Conservation (phyloP, 345 rosid species). For the Citrus unshiu region DNA sequence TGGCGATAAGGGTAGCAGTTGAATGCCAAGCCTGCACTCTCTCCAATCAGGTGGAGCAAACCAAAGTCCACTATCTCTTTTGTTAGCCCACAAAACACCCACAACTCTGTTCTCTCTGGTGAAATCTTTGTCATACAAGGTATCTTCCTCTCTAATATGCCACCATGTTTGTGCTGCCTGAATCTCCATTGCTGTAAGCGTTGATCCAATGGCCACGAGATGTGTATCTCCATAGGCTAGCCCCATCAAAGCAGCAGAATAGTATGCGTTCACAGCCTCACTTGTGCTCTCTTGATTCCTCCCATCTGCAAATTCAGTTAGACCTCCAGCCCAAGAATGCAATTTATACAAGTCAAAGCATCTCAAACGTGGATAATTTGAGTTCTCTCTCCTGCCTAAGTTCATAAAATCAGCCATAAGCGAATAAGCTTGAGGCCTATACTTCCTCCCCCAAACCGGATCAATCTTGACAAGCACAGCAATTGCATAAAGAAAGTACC, state of each 20-base stretch:
- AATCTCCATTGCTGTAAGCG: conserved; percentile 71
- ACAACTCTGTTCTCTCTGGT: conserved; percentile 71
- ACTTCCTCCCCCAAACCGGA: conserved; percentile 82
- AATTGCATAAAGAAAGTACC: conserved; percentile 84
- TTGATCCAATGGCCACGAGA: conserved; percentile 63
- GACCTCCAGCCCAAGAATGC: conserved; percentile 97
- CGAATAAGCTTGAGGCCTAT: conserved; percentile 70
- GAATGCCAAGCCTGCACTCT: conserved; percentile 90
- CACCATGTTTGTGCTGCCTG: conserved; percentile 92
- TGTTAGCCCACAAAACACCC: conserved; percentile 86
- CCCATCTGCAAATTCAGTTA: conserved; percentile 84
- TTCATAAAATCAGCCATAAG: conserved; percentile 85
- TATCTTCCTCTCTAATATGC: conserved; percentile 70
- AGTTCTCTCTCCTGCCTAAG: conserved; percentile 46
- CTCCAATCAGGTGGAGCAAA: conserved; percentile 76
- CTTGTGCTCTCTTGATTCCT: conserved; percentile 92
- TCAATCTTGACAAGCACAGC: conserved; percentile 87
- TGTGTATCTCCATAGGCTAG: conserved; percentile 88
- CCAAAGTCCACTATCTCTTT: conserved; percentile 92
- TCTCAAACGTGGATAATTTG: conserved; percentile 66
- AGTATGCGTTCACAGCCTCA: conserved; percentile 90
- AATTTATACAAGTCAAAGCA: conserved; percentile 87
- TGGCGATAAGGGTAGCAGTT: conserved; percentile 67
- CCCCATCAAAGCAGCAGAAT: conserved; percentile 88
- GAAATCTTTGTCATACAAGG: conserved; percentile 56